Evolutionary conservation across 2,329 filamentous ascomycete genomes (phyloP), one percentile per base, ranked within the genome.

Genomic region (Aspergillus sp.): DNA sequence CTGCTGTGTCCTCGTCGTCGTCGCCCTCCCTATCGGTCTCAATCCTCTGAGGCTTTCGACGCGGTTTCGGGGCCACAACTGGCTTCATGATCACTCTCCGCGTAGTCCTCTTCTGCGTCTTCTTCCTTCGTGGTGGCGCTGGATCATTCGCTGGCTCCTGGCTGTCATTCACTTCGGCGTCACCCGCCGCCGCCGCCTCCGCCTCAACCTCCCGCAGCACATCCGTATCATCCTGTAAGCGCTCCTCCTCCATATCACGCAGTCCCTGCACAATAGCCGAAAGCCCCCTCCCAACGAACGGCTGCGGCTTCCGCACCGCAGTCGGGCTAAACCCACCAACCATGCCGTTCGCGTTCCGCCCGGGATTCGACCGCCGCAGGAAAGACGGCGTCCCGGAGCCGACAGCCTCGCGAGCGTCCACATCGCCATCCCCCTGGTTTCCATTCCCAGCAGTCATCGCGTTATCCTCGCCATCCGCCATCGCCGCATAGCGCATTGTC

Each of bases 81-180:
- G 66, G 66, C 29, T 57, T 61, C 54, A 69, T 66, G 24, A 48
- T 54, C 8, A 64, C 60, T 29, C 58, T 47, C 32, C 61, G 55
- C 2, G 66, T 69, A 4, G 63, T 67, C 29, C 66, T 53, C 41
- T 69, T 69, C 40, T 68, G 66, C 2, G 64, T 65, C 42, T 62
- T 67, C 49, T 68, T 69, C 47, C 65, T 68, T 48, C 55, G 66
- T 10, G 36, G 34, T n/a, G 36, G 44, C 8, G 40, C 33, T 5
- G 24, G 17, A 15, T 44, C 25, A 10, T 44, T 32, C 12, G 33
- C 42, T 4, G 36, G 31, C 1, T 36, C 32, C 31, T 67, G 62
- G 25, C 55, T 63, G 38, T 67, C 58, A 10, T 50, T 44, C 4
- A 61, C 51, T 11, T 58, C 45, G 8, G 57, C 44, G 16, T 49